Base-by-base conservation (phyloP, 352 stramenopile genomes). In the Globisporangium nagaii region DNA sequence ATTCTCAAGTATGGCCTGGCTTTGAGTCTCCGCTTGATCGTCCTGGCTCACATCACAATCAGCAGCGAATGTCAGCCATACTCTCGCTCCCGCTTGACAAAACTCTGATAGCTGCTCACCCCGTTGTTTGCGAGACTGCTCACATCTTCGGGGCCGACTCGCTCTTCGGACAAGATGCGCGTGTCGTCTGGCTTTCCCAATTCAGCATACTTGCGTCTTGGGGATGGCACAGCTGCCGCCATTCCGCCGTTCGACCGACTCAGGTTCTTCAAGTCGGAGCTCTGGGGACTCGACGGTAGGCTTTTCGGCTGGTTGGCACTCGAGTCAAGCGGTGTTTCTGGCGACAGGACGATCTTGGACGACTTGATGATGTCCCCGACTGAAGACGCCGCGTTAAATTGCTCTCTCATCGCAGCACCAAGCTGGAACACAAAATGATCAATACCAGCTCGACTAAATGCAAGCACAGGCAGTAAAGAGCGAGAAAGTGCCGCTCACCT, bases 351-450 rank as follows among this genome's bases (percentile, higher is more conserved):
- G 15, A 73, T 63, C 35, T 71, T 80, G 0, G 77, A 79, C 1
- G 62, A 62, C 60, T 78, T 85, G 34, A 85, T 50, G 34, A 81
- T 75, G 17, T 65, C 56, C 30, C 69, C 73, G 28, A 80, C 62
- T 36, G 71, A 76, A 15, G n/a, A n/a, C n/a, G 62, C 60, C 27
- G 40, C 19, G 53, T 65, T 61, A 7, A 48, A 22, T 58, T 73
- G 55, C 22, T 46, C 27, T 20, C 55, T 44, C n/a, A 39, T 51
- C 27, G 31, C n/a, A n/a, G n/a, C 31, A 10, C 45, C 44, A 25
- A 64, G 58, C 53, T 55, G 12, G 2, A 45, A 25, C 17, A 55
- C 28, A 51, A 20, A 20, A 24, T 44, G 27, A 27, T 49, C n/a
- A 42, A 20, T 17, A 39, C 3, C 42, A 24, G 2, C 17, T 20